Base-by-base conservation (phyloP, 2,329 filamentous ascomycete genomes). In the Ophiocordyceps camponoti-floridani region DNA sequence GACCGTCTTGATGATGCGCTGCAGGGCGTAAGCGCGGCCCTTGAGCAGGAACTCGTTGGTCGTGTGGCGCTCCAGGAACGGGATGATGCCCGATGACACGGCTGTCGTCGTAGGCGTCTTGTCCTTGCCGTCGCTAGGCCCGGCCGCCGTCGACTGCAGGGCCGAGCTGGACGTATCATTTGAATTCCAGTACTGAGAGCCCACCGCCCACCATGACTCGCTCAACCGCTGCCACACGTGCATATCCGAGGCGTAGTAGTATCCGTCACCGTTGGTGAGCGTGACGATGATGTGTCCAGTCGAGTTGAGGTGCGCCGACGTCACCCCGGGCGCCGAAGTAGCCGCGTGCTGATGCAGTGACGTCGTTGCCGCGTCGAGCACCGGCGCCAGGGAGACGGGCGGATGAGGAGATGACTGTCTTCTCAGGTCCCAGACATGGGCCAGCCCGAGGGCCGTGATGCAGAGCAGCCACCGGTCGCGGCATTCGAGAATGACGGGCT, bases 111-210 rank as follows among this genome's bases (percentile, higher is more conserved):
- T 57, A 44, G 72, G 63, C 9, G 67, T 63, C 44, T 67, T 63
- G 33, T 65, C 65, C 27, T 66, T 67, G 12, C 52, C 59, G 47
- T 66, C 68, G 30, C 58, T 64, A 18, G 69, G 68, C 0, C 80
- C 77, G 8, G 80, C 72, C 10, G 78, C 77, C 1, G 78, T 80
- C 2, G 84, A 78, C 51, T 86, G 79, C 35, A 94, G 63, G 43
- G 87, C 84, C 42, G 83, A 80, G 44, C 94, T 78, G 0, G 87
- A 87, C 2, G 86, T 87, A 55, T 95, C 91, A 44, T 87, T 94
- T 1, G 87, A 93, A 61, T 98, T 96, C 93, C 91, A 98, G 60
- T 98, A 98, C 58, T 98, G 91, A 53, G 85, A 94, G 16, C 88
- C 88, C 0, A 96, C 87, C 0, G 89, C 89, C 87, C 91, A 98